Conservation (phyloP, 768 basidiomycete genomes). For the Scleroderma citrinum region DNA sequence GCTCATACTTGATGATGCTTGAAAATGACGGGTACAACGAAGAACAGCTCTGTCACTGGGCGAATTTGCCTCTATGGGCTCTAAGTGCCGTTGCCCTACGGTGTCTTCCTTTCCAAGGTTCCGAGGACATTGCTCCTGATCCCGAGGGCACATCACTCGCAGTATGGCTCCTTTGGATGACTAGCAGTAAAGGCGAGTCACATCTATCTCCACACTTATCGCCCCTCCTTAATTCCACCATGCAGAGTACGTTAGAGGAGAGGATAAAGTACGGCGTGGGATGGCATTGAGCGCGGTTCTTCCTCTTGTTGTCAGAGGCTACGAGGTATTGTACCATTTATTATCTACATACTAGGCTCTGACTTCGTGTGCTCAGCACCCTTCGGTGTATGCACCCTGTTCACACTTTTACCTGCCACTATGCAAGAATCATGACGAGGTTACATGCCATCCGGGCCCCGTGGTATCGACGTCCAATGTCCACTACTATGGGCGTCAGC, state of each 20-base stretch:
- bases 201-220: neutral
- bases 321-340: slow-evolving; percentile 28
- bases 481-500: slow-evolving; percentile 35
- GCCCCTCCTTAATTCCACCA: slow-evolving; percentile 9
- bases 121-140: slow-evolving; percentile 20
- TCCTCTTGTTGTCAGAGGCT: slow-evolving; percentile 37
- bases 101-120: slow-evolving; percentile 10
- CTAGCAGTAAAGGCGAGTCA: slow-evolving; percentile 32
- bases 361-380: slow-evolving; percentile 27
- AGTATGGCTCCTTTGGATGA: slow-evolving; percentile 46
- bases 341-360: neutral
- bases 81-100: slow-evolving; percentile 11
- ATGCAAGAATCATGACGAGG: slow-evolving; percentile 20
- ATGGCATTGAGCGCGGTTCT: slow-evolving; percentile 29
- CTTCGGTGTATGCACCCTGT: slow-evolving; percentile 40
- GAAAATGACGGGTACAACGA: slow-evolving; percentile 48
- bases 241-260: slow-evolving; percentile 30
- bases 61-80: slow-evolving; percentile 27
- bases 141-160: slow-evolving; percentile 33
- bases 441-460: slow-evolving; percentile 26
- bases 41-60: slow-evolving; percentile 38
- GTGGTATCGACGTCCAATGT: slow-evolving; percentile 29
- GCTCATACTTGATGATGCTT: slow-evolving; percentile 45
- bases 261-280: slow-evolving; percentile 23
- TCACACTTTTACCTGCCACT: slow-evolving; percentile 38